phyloP scores from a whole-genome alignment of 331 rosid genomes.

The Telfairia occidentalis region DNA sequence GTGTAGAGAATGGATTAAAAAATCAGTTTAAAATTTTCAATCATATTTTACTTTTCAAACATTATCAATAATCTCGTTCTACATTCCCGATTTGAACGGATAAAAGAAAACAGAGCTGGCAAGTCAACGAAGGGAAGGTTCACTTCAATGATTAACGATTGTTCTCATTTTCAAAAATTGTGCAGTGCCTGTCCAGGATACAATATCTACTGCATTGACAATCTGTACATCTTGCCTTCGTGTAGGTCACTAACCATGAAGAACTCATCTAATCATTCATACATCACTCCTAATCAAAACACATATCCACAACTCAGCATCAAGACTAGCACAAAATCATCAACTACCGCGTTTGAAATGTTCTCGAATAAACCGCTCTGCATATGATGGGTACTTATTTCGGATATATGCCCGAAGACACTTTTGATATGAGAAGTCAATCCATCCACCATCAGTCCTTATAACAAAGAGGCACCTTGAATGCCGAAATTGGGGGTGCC shows the following conservation, averaged over 20 bases:
- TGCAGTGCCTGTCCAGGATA: constrained; percentile 26
- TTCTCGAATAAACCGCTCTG: constrained; percentile 63
- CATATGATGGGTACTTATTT: constrained; percentile 62
- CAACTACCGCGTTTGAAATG: constrained; percentile 74
- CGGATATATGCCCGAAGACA: constrained; percentile 68
- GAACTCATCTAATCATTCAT: not conserved
- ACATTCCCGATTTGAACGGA: not conserved
- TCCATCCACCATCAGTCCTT: constrained; percentile 83
- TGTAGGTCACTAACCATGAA: constrained; percentile 9
- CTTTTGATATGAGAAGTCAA: constrained; percentile 83
- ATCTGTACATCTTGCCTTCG: constrained; percentile 15
- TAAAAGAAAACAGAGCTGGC: constrained; percentile 15
- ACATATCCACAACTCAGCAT: constrained; percentile 6
- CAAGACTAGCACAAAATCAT: constrained; percentile 22
- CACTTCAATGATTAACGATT: constrained; percentile 29
- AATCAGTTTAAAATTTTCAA: not conserved
- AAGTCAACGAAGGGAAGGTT: constrained; percentile 39
- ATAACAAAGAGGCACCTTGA: constrained; percentile 81
- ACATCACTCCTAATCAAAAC: constrained; percentile 13
- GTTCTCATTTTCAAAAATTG: constrained; percentile 20
- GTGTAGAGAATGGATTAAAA: not conserved
- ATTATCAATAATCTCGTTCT: not conserved
- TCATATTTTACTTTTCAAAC: not conserved
- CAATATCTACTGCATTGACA: constrained; percentile 42
- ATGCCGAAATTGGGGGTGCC: constrained; percentile 60